Conservation (phyloP, 2,329 filamentous ascomycete genomes). For the Colletotrichum musicola region DNA sequence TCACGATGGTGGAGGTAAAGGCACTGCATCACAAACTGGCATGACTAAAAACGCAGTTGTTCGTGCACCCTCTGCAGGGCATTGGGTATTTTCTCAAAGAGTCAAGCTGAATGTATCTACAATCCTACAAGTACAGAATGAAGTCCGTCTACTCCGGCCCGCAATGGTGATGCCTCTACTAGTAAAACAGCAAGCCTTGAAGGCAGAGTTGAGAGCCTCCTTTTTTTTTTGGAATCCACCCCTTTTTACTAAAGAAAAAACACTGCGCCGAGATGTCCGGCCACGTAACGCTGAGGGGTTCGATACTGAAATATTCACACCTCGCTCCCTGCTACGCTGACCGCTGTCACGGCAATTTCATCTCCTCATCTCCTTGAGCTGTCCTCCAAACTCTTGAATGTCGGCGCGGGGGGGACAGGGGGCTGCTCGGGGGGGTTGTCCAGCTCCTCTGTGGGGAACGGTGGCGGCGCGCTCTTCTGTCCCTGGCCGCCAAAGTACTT, state of each 20-base stretch:
- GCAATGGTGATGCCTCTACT: slow-evolving; percentile 32
- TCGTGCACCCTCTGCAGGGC: not conserved
- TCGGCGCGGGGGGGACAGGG: slow-evolving; percentile 45
- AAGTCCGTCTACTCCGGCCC: slow-evolving; percentile 35
- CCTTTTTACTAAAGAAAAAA: slow-evolving; percentile 11
- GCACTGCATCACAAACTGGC: too few species aligned
- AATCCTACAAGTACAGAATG: slow-evolving; percentile 36
- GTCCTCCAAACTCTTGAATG: slow-evolving; percentile 44
- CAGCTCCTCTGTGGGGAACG: slow-evolving; percentile 61
- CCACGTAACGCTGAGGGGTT: too few species aligned
- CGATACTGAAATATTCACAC: too few species aligned
- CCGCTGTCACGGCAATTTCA: slow-evolving; percentile 24
- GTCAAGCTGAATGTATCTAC: slow-evolving; percentile 35
- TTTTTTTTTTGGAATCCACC: not conserved
- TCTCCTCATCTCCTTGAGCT: slow-evolving; percentile 39
- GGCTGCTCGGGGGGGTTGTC: slow-evolving; percentile 53
- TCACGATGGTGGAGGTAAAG: too few species aligned
- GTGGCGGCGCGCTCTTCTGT: slow-evolving; percentile 69
- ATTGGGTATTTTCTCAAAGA: slow-evolving; percentile 6
- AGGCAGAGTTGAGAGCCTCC: slow-evolving; percentile 36
- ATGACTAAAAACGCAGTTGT: not conserved
- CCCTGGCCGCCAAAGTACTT: slow-evolving; percentile 85
- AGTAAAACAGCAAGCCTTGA: slow-evolving; percentile 32
- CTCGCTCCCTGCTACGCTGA: not conserved
- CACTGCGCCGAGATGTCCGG: not conserved